Evolutionary conservation across 768 basidiomycete species (phyloP), one percentile per base, ranked within the genome.

Genomic region (Rubroboletus pulcherrimus): DNA sequence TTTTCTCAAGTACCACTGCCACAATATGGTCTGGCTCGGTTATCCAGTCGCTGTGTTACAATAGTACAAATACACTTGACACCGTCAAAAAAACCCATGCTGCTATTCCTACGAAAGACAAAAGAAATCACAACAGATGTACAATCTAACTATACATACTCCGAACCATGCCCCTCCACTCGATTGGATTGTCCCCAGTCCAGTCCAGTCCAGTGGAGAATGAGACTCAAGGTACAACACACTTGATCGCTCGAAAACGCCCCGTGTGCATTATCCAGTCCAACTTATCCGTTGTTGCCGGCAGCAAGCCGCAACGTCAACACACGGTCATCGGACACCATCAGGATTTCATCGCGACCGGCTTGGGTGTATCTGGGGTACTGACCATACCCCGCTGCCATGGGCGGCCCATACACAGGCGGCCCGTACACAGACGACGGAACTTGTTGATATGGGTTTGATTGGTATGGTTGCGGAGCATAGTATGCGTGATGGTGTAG

Each of bases 291-390:
- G 37, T 63, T 61, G 29, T 57, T 57, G 35, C 60, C 58, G 15
- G 74, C 68, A 54, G 77, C 71, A 58, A 86, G 74, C 46, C 85
- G 82, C 51, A 93, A 71, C 41, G 85, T 80, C 66, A 93, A 74
- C 56, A 93, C 85, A 34, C 88, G 83, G 72, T 96, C 93, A 62
- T 95, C 94, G 5, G 90, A 92, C 35, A 92, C 89, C 72, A 95
- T 84, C 58, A 96, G 74, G 67, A 97, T 92, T 71, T 97, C 93
- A 56, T 91, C 88, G 29, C 89, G 80, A 12, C 80, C 85, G 11
- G 77, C 75, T 63, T 83, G 81, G 41, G 75, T 75, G 57, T 78
- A 71, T 39, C 77, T 73, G n/a, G 72, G 65, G 53, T 75, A 76
- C 58, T 75, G 74, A 9, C 78, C 74, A 56, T 78, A 78, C 51